These are phyloP conservation scores for Musa beccarii DNA, from an alignment of 176 grass and related monocot species.

Conservation along the genomic window DNA sequence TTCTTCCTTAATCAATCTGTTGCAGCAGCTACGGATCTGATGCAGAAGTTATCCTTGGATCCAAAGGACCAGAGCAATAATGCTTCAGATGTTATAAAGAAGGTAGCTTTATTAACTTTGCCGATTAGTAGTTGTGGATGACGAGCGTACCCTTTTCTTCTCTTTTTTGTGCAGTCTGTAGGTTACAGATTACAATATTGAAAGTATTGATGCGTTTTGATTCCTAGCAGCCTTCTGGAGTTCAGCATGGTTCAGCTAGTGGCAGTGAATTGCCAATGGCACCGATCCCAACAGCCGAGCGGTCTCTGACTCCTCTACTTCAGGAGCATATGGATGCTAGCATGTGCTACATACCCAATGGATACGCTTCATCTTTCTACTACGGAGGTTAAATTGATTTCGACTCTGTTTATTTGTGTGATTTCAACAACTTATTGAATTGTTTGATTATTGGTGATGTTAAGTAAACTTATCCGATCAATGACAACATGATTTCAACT, in stretches of 20 bases:
- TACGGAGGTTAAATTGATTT: constrained; percentile 39
- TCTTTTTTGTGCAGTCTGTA: too few relatives aligned
- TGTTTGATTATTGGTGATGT: too few relatives aligned
- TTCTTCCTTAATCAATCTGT: neutral
- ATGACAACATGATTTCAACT: too few relatives aligned
- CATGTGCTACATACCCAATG: constrained; percentile 39
- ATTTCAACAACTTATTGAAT: too few relatives aligned
- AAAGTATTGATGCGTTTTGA: constrained; percentile 7
- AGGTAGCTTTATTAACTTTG: constrained; percentile 21
- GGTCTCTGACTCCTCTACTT: constrained; percentile 29
- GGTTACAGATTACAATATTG: neutral
- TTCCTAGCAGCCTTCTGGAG: constrained; percentile 33
- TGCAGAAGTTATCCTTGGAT: constrained; percentile 49
- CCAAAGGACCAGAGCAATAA: constrained; percentile 31
- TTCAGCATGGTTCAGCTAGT: neutral
- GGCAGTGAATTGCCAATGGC: constrained; percentile 6
- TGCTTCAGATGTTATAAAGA: constrained; percentile 25
- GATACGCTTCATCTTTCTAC: constrained; percentile 38
- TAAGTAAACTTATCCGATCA: too few relatives aligned
- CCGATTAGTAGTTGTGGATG: neutral
- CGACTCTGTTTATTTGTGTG: neutral
- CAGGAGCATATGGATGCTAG: constrained; percentile 33
- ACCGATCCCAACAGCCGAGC: constrained; percentile 12
- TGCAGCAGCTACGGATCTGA: constrained; percentile 47
- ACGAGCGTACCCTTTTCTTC: too few relatives aligned